Percentiles rank a stretch among this genome's conserved stretches.
These are phyloP conservation scores for Blastobotrys chiropterorum DNA, from an alignment of 805 yeast species.

Conservation along the genomic window DNA sequence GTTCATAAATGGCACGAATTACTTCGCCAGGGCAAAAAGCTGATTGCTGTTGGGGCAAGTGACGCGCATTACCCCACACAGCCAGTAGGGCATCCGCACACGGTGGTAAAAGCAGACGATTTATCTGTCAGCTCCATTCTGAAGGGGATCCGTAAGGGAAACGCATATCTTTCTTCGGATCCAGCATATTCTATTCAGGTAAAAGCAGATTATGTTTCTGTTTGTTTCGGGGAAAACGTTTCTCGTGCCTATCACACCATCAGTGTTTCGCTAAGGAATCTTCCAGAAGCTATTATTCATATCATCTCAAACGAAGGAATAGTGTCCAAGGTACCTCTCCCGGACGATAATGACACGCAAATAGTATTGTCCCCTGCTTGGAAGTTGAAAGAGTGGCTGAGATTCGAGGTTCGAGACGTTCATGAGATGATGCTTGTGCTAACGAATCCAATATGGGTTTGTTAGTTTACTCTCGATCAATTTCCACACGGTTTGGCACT, in stretches of 20 bases:
- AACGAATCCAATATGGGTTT: background rate
- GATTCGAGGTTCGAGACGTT: background rate
- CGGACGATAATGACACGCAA: background rate
- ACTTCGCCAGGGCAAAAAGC: slow-evolving; percentile 5
- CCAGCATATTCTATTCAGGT: background rate
- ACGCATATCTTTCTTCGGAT: slow-evolving; percentile 7
- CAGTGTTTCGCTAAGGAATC: background rate
- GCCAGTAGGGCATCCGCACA: slow-evolving; percentile 7
- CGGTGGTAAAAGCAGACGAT: slow-evolving; percentile 8
- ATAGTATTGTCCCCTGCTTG: background rate
- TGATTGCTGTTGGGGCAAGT: slow-evolving; percentile 11
- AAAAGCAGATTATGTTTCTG: background rate
- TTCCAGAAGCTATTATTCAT: background rate
- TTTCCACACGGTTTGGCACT: no score
- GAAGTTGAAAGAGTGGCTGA: background rate
- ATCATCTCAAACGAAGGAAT: background rate
- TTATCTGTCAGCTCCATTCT: slow-evolving; percentile 5
- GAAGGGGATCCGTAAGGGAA: slow-evolving; percentile 2
- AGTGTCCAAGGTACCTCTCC: background rate
- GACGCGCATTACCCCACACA: slow-evolving; percentile 12
- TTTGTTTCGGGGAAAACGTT: background rate
- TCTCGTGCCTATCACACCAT: background rate
- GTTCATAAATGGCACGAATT: slow-evolving; percentile 9
- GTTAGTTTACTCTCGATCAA: background rate
- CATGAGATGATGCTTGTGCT: background rate